These are phyloP conservation scores for Streptanthus diversifolius DNA, from an alignment of 345 rosid genomes.

Conservation along the genomic window DNA sequence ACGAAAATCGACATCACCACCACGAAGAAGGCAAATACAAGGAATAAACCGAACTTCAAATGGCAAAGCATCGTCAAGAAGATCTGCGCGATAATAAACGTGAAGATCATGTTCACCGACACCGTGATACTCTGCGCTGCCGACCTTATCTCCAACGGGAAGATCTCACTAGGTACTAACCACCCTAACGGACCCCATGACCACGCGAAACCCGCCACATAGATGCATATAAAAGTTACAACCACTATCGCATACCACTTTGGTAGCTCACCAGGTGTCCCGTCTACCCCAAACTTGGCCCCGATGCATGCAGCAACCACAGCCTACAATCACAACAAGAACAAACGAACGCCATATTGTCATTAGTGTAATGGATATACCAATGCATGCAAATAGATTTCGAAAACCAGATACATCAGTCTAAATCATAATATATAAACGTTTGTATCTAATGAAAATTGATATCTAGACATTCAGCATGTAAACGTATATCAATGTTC, in stretches of 20 bases:
- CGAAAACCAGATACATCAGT: not conserved
- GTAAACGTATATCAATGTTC: not conserved
- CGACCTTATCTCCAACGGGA: slow-evolving; percentile 40
- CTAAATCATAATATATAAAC: not conserved
- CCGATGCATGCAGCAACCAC: slow-evolving; percentile 41
- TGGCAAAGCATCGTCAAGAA: slow-evolving; percentile 40
- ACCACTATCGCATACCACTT: slow-evolving; percentile 39
- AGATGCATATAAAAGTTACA: slow-evolving; percentile 36
- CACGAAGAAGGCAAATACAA: slow-evolving; percentile 37
- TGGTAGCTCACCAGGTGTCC: slow-evolving; percentile 33
- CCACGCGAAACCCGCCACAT: slow-evolving; percentile 42
- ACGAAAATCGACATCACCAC: slow-evolving; percentile 36
- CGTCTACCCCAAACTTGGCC: slow-evolving; percentile 37
- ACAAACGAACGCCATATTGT: not conserved
- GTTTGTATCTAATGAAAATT: not conserved
- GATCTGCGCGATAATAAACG: slow-evolving; percentile 34
- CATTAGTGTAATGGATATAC: not conserved
- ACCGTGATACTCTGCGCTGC: slow-evolving; percentile 39
- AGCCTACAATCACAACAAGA: slow-evolving; percentile 28
- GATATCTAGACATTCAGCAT: not conserved
- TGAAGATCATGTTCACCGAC: slow-evolving; percentile 43
- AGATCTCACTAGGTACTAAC: slow-evolving; percentile 42
- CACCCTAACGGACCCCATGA: slow-evolving; percentile 42
- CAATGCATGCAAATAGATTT: not conserved
- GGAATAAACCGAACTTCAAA: slow-evolving; percentile 35